Percentiles rank a stretch among this genome's conserved stretches.
phyloP scores from a whole-genome alignment of 352 stramenopile genomes.

The Pythium sp. region DNA sequence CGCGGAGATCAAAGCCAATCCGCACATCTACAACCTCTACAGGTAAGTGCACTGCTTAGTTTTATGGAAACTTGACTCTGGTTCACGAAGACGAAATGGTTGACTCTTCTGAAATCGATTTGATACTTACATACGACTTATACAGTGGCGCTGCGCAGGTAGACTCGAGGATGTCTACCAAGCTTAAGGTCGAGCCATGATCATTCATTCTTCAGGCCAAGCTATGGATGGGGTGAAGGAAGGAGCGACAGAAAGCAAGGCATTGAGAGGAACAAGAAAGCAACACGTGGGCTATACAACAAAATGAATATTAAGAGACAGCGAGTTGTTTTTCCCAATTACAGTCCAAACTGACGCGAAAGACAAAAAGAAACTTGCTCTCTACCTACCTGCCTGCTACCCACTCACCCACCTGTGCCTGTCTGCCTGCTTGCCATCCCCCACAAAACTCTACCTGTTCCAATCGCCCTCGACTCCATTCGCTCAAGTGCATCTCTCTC shows the following conservation, averaged over 20 bases:
- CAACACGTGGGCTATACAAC: neutral
- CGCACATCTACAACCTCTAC: constrained; percentile 67
- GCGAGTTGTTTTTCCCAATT: constrained; percentile 9
- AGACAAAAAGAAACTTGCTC: neutral
- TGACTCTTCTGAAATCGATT: neutral
- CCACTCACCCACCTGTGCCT: neutral
- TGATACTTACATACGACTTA: neutral
- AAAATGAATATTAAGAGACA: constrained; percentile 22
- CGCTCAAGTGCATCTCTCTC: neutral
- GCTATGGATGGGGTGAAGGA: too few species aligned
- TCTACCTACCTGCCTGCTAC: neutral
- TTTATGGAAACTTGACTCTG: neutral
- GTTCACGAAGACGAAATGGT: neutral
- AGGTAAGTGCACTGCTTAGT: constrained; percentile 22
- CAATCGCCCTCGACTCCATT: neutral
- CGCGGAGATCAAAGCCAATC: constrained; percentile 52
- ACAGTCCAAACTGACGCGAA: neutral
- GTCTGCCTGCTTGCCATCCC: constrained; percentile 11
- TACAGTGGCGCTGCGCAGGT: constrained; percentile 14
- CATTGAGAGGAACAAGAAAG: neutral
- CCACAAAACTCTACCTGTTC: constrained; percentile 1
- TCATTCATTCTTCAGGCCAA: too few species aligned
- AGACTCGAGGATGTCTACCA: neutral
- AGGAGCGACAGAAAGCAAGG: too few species aligned
- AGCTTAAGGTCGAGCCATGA: constrained; percentile 3